These are phyloP conservation scores for Epichloe gansuensis DNA, from an alignment of 2,329 filamentous ascomycete species.

Conservation along the genomic window DNA sequence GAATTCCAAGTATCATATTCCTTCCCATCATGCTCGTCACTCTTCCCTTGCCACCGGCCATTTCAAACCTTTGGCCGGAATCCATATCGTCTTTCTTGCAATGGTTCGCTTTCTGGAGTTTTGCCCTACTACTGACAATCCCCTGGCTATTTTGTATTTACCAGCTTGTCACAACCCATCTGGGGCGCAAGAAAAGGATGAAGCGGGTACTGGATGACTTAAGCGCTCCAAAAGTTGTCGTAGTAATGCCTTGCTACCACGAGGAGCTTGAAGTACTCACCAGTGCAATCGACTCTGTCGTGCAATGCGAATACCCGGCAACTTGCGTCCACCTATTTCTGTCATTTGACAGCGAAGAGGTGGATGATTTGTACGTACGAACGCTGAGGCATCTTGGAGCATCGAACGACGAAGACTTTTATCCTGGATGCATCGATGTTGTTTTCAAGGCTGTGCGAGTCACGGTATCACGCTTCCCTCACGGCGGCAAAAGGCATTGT, in stretches of 20 bases:
- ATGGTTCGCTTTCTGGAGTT: conserved; percentile 94
- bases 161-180: conserved; percentile 74
- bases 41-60: conserved; percentile 62
- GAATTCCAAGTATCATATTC: conserved; percentile 56
- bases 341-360: conserved; percentile 83
- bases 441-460: conserved; percentile 71
- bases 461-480: conserved; percentile 82
- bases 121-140: conserved; percentile 70
- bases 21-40: conserved; percentile 92
- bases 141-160: conserved; percentile 93
- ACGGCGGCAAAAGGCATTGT: conserved; percentile 87
- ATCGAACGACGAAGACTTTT: conserved; percentile 60
- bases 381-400: conserved; percentile 80
- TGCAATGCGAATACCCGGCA: conserved; percentile 86
- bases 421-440: conserved; percentile 85
- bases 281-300: conserved; percentile 79
- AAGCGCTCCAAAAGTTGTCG: conserved; percentile 84
- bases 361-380: conserved; percentile 79
- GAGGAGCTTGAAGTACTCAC: conserved; percentile 77
- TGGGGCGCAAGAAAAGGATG: conserved; percentile 71
- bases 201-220: conserved; percentile 74
- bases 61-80: conserved; percentile 61
- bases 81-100: conserved; percentile 62
- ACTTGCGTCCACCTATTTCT: conserved; percentile 90
- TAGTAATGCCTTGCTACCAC: conserved; percentile 95